phyloP scores from a whole-genome alignment of 805 yeast genomes.

The Candida silvicultrix region DNA sequence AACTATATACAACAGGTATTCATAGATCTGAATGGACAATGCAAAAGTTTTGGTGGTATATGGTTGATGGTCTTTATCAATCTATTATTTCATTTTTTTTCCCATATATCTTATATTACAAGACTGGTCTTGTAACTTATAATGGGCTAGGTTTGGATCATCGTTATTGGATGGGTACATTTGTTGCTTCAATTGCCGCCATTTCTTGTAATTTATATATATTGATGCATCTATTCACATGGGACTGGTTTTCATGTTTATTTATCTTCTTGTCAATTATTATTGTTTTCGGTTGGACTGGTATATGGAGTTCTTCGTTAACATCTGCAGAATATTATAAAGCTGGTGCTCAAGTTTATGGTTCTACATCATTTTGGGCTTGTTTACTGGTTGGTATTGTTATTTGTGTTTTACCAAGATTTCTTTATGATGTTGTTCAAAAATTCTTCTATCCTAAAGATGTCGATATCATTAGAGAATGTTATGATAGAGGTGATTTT shows the following conservation, averaged over 20 bases:
- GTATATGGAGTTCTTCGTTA: conserved; percentile 61
- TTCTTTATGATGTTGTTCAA: conserved; percentile 48
- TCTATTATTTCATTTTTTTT: conserved; percentile 67
- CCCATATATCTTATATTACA: conserved; percentile 53
- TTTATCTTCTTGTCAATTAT: conserved; percentile 53
- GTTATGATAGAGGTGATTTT: conserved; percentile 61
- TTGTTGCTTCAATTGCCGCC: conserved; percentile 61
- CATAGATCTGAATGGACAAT: conserved; percentile 66
- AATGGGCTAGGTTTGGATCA: conserved; percentile 62
- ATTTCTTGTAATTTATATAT: conserved; percentile 63
- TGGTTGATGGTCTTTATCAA: conserved; percentile 75
- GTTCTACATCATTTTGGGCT: conserved; percentile 61
- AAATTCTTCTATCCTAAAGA: conserved; percentile 57
- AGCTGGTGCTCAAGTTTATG: conserved; percentile 59
- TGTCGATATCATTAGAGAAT: conserved; percentile 68
- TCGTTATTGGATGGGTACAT: conserved; percentile 65
- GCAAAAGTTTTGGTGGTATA: conserved; percentile 62
- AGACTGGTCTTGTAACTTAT: conserved; percentile 35
- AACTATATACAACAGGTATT: conserved; percentile 68
- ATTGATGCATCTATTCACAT: conserved; percentile 61
- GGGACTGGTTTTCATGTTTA: conserved; percentile 71
- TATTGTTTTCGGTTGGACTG: conserved; percentile 69
- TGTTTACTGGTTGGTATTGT: conserved; percentile 58
- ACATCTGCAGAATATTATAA: conserved; percentile 57
- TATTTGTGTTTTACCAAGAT: conserved; percentile 62